A percentile compares a stretch with the other conserved stretches of the same genome.
phyloP scores from a whole-genome alignment of 2,329 filamentous ascomycete genomes.

The Exophiala spinifera region DNA sequence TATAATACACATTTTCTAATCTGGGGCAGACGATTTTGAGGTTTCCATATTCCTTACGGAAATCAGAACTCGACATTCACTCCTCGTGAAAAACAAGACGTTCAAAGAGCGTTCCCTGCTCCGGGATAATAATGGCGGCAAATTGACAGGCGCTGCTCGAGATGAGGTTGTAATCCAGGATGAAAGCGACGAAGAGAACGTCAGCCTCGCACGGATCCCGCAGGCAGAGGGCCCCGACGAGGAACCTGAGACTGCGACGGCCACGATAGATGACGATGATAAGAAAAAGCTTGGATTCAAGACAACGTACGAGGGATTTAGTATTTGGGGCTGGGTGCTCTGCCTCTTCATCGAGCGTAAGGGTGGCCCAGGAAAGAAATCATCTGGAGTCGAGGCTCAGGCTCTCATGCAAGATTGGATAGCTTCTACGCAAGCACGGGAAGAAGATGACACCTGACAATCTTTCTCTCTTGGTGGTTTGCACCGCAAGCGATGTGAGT shows the following conservation, averaged over 20 bases:
- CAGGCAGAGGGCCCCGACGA: conserved; percentile 24
- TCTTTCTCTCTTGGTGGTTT: background rate
- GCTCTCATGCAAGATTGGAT: conserved; percentile 84
- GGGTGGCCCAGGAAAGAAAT: conserved; percentile 44
- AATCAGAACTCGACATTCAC: conserved; percentile 75
- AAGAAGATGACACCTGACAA: conserved; percentile 30
- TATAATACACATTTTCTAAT: conserved; percentile 1
- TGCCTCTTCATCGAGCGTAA: conserved; percentile 84
- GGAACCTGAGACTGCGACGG: conserved; percentile 36
- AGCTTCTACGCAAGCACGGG: conserved; percentile 64
- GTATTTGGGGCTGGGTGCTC: conserved; percentile 88
- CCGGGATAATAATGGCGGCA: conserved; percentile 59
- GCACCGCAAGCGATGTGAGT: background rate
- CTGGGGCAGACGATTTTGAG: conserved; percentile 78
- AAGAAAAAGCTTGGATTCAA: conserved; percentile 89
- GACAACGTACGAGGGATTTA: conserved; percentile 91
- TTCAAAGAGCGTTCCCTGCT: conserved; percentile 56
- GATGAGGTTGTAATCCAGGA: conserved; percentile 49
- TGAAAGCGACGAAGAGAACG: conserved; percentile 58
- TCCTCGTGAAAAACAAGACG: conserved; percentile 80
- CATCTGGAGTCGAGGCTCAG: conserved; percentile 49
- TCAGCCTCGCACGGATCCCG: conserved; percentile 25
- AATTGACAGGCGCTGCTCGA: conserved; percentile 53
- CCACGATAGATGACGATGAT: conserved; percentile 49
- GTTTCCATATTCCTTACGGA: conserved; percentile 92